Conservation (phyloP, 106 monocot species). For the Amphibolis antarctica region DNA sequence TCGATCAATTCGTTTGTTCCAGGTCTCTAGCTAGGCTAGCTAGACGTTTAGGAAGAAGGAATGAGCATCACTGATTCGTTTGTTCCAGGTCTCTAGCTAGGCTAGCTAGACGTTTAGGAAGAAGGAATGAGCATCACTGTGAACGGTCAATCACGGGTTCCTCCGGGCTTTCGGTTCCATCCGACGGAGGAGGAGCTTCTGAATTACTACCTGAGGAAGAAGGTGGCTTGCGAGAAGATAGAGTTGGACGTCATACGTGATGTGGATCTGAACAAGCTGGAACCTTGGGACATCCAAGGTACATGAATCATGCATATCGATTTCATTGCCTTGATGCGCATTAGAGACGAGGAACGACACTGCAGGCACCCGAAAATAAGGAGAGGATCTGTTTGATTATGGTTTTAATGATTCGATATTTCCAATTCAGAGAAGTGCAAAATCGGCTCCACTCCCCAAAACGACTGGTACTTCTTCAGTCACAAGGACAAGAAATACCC, state of each 20-base stretch:
- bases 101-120: too few relatives aligned
- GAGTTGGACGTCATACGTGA: constrained; percentile 84
- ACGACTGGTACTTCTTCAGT: constrained; percentile 99
- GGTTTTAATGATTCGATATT: background rate
- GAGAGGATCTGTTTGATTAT: background rate
- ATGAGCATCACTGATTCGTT: constrained; percentile 95
- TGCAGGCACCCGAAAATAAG: background rate
- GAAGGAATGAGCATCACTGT: constrained; percentile 73
- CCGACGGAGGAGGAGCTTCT: constrained; percentile 93
- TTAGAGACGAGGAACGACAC: too few relatives aligned
- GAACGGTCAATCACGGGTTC: constrained; percentile 74
- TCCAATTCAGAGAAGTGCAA: constrained; percentile 57
- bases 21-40: background rate
- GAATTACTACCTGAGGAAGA: constrained; percentile 81
- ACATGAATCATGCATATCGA: background rate
- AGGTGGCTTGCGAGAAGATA: constrained; percentile 67
- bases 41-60: background rate
- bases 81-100: too few relatives aligned
- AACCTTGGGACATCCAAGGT: constrained; percentile 98
- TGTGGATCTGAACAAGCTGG: constrained; percentile 93
- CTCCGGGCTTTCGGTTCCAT: constrained; percentile 91
- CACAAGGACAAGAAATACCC: constrained; percentile 99
- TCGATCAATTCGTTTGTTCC: background rate
- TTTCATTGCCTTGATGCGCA: background rate
- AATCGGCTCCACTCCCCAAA: constrained; percentile 85